These are phyloP conservation scores for Halophytophthora batemanensis DNA, from an alignment of 352 stramenopile species.

Conservation along the genomic window DNA sequence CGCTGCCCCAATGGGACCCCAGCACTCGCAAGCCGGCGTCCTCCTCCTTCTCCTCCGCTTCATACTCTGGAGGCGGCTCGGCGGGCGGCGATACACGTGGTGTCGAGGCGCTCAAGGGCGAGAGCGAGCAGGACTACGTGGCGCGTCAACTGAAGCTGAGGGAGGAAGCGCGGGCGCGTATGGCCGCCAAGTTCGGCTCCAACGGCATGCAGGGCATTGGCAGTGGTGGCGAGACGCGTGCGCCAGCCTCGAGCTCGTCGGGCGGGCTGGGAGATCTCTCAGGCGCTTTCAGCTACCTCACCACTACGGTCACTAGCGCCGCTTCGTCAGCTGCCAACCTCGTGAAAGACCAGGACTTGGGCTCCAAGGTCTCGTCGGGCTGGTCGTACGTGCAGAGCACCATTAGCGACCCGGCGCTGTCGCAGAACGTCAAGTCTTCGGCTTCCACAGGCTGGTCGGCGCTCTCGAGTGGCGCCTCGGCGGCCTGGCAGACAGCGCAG, in stretches of 20 bases:
- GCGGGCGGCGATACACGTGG: conserved; percentile 50
- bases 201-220: conserved; percentile 79
- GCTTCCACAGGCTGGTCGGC: conserved; percentile 71
- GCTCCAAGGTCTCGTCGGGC: conserved; percentile 70
- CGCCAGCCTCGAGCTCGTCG: conserved; percentile 24
- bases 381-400: conserved; percentile 79
- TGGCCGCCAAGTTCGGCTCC: conserved; percentile 78
- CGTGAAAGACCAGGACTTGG: conserved; percentile 74
- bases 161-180: conserved; percentile 73
- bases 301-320: conserved; percentile 64
- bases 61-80: conserved; percentile 21
- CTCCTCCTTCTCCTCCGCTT: conserved; percentile 33
- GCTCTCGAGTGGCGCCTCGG: conserved; percentile 61
- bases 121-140: conserved; percentile 78
- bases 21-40: conserved; percentile 37
- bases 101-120: conserved; percentile 79
- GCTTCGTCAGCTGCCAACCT: conserved; percentile 62
- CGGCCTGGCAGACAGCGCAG: conserved; percentile 63
- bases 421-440: conserved; percentile 77
- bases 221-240: conserved; percentile 59
- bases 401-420: conserved; percentile 66
- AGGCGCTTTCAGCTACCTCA: conserved; percentile 71
- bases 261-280: conserved; percentile 56
- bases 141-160: conserved; percentile 65
- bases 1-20: conserved; percentile 69